phyloP scores from a whole-genome alignment of 2,329 filamentous ascomycete species.

The Ceratocystis alfenasii region DNA sequence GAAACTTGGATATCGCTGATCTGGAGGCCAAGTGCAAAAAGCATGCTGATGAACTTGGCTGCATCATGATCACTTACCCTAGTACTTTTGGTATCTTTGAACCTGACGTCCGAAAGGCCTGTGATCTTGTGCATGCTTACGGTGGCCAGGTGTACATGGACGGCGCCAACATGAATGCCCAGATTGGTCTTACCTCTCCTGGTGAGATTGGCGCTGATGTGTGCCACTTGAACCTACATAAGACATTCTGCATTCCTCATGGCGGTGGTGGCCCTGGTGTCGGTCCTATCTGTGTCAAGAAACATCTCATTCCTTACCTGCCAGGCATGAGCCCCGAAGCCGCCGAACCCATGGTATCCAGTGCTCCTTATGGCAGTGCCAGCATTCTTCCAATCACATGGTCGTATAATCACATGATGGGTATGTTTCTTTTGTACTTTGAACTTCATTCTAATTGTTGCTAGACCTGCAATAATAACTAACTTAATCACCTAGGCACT shows the following conservation, averaged over 20 bases:
- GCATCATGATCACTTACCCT: conserved; percentile 95
- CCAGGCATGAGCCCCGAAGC: conserved; percentile 40
- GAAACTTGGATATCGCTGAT: conserved; percentile 79
- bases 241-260: conserved; percentile 97
- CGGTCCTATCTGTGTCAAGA: conserved; percentile 83
- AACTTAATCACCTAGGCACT: conserved; percentile 32
- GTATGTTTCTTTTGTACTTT: conserved; percentile 29
- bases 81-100: conserved; percentile 94
- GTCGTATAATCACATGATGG: conserved; percentile 95
- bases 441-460: background rate
- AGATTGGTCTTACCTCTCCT: conserved; percentile 88
- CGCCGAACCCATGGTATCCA: conserved; percentile 53
- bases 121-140: conserved; percentile 70
- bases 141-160: conserved; percentile 98
- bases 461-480: conserved; percentile 21
- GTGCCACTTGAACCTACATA: conserved; percentile 94
- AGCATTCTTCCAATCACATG: conserved; percentile 90
- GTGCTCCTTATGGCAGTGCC: conserved; percentile 75
- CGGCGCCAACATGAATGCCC: conserved; percentile 95
- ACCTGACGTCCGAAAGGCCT: conserved; percentile 73
- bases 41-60: conserved; percentile 71
- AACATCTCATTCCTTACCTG: conserved; percentile 64
- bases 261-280: conserved; percentile 89
- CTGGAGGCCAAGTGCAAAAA: conserved; percentile 81
- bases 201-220: conserved; percentile 93